Evolutionary conservation across 192 early-diverging fungal genomes (phyloP), one percentile per base, ranked within the genome.

Genomic region (Gryganskiella cystojenkinii): DNA sequence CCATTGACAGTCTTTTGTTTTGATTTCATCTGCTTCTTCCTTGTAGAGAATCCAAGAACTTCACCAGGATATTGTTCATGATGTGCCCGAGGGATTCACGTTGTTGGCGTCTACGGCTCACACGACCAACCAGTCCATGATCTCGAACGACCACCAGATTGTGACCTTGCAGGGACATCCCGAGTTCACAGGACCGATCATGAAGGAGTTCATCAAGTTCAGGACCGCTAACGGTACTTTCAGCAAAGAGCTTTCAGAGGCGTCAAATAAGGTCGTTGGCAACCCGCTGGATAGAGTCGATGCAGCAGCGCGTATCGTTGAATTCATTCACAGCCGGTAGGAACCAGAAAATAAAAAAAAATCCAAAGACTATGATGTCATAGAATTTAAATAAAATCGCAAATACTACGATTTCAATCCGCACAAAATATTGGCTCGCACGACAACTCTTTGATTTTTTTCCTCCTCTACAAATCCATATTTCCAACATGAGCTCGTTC

Each of bases 151-250:
- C 17, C 45, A 79, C 40, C 83, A 83, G 37, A 84, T 87, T 35
- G 71, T 92, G 17, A 86, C 90, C 0, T 40, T 92, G 15, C 92
- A 94, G 62, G 91, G 88, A 9, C 92, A 94, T 51, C 92, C 92
- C 0, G 92, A 94, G 68, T 91, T 87, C 42, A 82, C 80, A 14
- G 46, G 75, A 1, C 82, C 82, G 2, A 69, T 79, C 20, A 78
- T 88, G 44, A 56, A 46, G 34, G 79, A 67, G 9, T 71, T 89
- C 37, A 59, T 85, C 25, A 64, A 66, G 9, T 20, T 57, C 19
- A 76, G 87, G 4, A 35, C 50, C 0, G 82, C 79, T 0, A 56
- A 37, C 13, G 84, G 80, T 5, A 66, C 84, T 0, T 63, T 85
- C 19, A 62, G 53, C 14, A 46, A 71, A 14, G 80, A 81, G 11